A percentile compares a stretch with the other conserved stretches of the same genome.
These are phyloP conservation scores for Spongiforma sp. DNA, from an alignment of 1,284 basidiomycete genomes.

Conservation along the genomic window DNA sequence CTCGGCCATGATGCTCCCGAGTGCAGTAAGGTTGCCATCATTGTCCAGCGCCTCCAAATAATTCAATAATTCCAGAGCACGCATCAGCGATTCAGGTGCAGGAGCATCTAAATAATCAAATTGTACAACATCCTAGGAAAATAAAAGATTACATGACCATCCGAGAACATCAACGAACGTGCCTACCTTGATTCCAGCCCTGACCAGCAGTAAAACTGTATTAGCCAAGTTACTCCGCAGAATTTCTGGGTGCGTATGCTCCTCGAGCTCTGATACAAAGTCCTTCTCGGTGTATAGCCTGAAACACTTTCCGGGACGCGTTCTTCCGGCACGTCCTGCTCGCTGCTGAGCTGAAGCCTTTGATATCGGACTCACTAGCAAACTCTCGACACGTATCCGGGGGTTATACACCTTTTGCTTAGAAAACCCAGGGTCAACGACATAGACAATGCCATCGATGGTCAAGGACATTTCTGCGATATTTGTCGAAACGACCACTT, in stretches of 20 bases:
- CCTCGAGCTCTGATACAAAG: slow-evolving; percentile 94
- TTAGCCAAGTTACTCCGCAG: slow-evolving; percentile 92
- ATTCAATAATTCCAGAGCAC: slow-evolving; percentile 94
- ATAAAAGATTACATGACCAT: slow-evolving; percentile 2
- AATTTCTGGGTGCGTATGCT: slow-evolving; percentile 98
- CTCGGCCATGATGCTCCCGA: slow-evolving; percentile 96
- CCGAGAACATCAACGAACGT: slow-evolving; percentile 6
- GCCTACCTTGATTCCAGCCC: slow-evolving; percentile 82
- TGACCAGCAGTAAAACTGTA: slow-evolving; percentile 93
- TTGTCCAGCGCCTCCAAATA: slow-evolving; percentile 94
- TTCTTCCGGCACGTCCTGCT: slow-evolving; percentile 96
- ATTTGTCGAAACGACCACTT: slow-evolving; percentile 96
- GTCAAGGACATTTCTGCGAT: slow-evolving; percentile 98
- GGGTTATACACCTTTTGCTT: slow-evolving; percentile 99
- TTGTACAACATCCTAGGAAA: slow-evolving; percentile 80
- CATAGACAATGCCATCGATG: slow-evolving; percentile 99
- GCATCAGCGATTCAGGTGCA: slow-evolving; percentile 98
- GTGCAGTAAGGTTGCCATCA: slow-evolving; percentile 87
- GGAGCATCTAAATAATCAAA: slow-evolving; percentile 98
- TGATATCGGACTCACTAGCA: slow-evolving; percentile 94
- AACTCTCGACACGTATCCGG: slow-evolving; percentile 93
- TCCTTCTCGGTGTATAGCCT: slow-evolving; percentile 97
- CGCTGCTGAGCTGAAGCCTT: slow-evolving; percentile 97
- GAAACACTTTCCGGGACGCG: slow-evolving; percentile 97
- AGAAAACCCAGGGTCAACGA: slow-evolving; percentile 97